Conservation (phyloP, 2,329 filamentous ascomycete species). For the Trichocomaceae sp. region DNA sequence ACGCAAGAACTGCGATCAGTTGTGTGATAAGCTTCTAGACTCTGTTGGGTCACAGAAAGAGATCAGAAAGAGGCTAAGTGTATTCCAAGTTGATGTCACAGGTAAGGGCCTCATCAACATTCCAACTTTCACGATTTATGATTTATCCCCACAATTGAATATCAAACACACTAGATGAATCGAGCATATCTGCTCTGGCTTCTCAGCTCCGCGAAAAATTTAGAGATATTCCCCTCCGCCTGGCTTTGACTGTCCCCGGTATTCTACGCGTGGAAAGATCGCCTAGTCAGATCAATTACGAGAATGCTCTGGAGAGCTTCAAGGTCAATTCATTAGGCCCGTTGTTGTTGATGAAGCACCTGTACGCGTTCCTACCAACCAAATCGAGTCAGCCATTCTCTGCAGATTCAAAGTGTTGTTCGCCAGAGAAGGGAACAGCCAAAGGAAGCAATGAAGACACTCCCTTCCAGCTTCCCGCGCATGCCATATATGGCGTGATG, state of each 20-base stretch:
- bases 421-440: conserved; percentile 8
- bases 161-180: conserved; percentile 48
- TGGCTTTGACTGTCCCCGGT: conserved; percentile 64
- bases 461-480: conserved; percentile 38
- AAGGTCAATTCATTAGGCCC: conserved; percentile 67
- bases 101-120: not conserved
- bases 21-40: conserved; percentile 45
- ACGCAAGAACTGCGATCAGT: conserved; percentile 46
- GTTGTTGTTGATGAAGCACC: conserved; percentile 70
- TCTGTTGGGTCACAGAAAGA: not conserved
- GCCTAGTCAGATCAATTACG: conserved; percentile 57
- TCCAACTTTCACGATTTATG: too few relatives aligned
- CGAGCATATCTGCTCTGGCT: conserved; percentile 53
- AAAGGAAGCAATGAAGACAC: conserved; percentile 16
- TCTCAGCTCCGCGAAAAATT: conserved; percentile 50
- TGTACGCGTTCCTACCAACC: conserved; percentile 60
- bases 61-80: not conserved
- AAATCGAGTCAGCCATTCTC: conserved; percentile 37
- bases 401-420: not conserved
- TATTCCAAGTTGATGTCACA: conserved; percentile 6
- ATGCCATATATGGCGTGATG: conserved; percentile 66
- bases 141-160: not conserved
- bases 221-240: conserved; percentile 54
- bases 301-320: conserved; percentile 60
- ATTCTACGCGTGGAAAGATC: conserved; percentile 68